Evolutionary conservation across 225 moss, liverwort and hornwort genomes (phyloP).

Genomic region (Bryum argenteum): DNA sequence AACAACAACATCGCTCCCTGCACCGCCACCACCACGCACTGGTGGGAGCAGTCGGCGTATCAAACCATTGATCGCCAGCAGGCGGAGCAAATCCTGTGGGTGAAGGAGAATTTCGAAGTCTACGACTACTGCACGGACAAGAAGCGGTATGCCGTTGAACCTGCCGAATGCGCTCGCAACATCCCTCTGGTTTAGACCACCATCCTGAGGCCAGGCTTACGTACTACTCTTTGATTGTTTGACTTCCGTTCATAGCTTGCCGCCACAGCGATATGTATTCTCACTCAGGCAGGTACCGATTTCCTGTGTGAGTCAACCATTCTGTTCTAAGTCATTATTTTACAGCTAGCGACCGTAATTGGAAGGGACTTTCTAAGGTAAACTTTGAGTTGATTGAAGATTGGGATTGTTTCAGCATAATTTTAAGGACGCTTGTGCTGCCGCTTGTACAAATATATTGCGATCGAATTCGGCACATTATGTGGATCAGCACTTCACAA

Average conservation of each 20-base stretch:
- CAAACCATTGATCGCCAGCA: constrained; percentile 33
- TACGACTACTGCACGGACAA: constrained; percentile 68
- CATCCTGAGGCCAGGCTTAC: not conserved
- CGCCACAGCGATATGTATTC: too few species aligned
- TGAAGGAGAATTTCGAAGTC: constrained; percentile 44
- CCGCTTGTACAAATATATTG: constrained; percentile 22
- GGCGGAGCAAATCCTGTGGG: constrained; percentile 48
- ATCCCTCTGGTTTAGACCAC: constrained; percentile 27
- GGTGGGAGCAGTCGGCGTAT: constrained; percentile 47
- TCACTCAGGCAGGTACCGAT: too few species aligned
- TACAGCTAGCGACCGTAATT: constrained; percentile 17
- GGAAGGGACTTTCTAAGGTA: constrained; percentile 9
- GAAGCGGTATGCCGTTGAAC: constrained; percentile 34
- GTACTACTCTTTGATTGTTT: not conserved
- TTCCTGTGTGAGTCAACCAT: too few species aligned
- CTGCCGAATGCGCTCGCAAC: constrained; percentile 50
- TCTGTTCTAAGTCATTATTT: too few species aligned
- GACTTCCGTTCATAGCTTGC: not conserved
- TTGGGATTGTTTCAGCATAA: not conserved
- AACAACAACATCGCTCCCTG: constrained; percentile 38
- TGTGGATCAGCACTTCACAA: constrained; percentile 4
- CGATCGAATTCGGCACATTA: not conserved
- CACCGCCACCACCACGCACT: constrained; percentile 34
- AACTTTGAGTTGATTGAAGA: not conserved
- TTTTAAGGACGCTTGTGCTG: not conserved